Evolutionary conservation across 805 yeast species (phyloP), one percentile per base, ranked within the genome.

Genomic region (Kazachstania kunashirensis): DNA sequence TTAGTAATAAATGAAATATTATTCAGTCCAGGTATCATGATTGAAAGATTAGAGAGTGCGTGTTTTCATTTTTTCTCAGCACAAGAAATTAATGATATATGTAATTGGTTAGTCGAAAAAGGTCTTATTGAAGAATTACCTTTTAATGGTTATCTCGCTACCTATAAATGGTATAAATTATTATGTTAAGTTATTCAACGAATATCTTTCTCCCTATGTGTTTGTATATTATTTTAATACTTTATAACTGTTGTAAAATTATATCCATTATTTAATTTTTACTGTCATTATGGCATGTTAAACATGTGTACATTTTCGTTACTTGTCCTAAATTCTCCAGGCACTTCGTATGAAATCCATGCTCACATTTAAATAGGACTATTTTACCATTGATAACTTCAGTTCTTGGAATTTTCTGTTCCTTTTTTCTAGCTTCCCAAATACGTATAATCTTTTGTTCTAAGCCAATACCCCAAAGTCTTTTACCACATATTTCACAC

Each of bases 401-500:
- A 5, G 15, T 19, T 4, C 23, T 13, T 15, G 4, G 24, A 15
- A 37, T 30, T 2, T 41, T 43, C 37, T 61, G 55, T 8, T 59
- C 48, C 38, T 59, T 50, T 31, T 54, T 55, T 33, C 41, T 50
- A 19, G 65, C 63, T 48, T 75, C 80, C 88, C 88, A 81, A 4
- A 70, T 63, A 29, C 67, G 65, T 36, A 71, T 71, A 27, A 70
- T 65, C 7, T 60, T 65, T 2, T 73, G 61, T 17, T 67, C 62
- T 2, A 81, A 52, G 2, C 75, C 73, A 2, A 72, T 55, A 0
- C 96, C 95, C 77, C 86, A 79, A 24, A 86, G 61, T 15, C 63
- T 62, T 43, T 75, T 76, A 1, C 84, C 88, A 57, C 96, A 88
- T 0, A 79, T 72, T 24, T 80, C 80, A 55, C 96, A 88, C 33